Conservation (phyloP, 495 filamentous ascomycete species). For the Penicillium roqueforti region DNA sequence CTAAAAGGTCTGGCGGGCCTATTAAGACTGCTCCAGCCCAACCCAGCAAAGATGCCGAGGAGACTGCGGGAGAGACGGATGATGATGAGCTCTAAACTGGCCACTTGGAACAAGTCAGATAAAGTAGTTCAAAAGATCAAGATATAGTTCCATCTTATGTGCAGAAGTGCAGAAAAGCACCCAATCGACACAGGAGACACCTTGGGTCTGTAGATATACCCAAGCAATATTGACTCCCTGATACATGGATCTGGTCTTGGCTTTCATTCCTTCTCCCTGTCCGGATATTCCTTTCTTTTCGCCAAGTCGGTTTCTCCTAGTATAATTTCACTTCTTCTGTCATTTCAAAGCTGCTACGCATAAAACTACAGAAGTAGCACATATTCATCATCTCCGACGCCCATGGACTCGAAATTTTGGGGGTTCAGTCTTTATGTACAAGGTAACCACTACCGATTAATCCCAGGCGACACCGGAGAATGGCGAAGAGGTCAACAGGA, state of each 20-base stretch:
- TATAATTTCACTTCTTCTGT: not conserved
- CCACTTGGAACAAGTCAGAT: not conserved
- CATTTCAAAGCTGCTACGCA: not conserved
- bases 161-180: not conserved
- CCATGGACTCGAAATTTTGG: conserved; percentile 27
- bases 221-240: not conserved
- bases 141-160: not conserved
- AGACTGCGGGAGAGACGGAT: conserved; percentile 46
- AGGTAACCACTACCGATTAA: conserved; percentile 30
- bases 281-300: not conserved
- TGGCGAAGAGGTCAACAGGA: conserved; percentile 25
- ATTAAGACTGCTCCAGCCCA: not conserved
- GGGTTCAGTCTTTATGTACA: conserved; percentile 44
- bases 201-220: not conserved
- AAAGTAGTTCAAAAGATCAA: not conserved
- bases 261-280: not conserved
- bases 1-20: conserved; percentile 10
- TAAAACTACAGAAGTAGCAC: not conserved
- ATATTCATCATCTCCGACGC: conserved; percentile 13
- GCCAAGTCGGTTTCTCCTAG: not conserved
- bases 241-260: not conserved
- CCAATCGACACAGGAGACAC: no score
- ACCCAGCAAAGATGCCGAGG: conserved; percentile 20
- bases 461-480: conserved; percentile 23
- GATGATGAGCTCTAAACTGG: conserved; percentile 48